Percentiles rank a stretch among this genome's conserved stretches.
Evolutionary conservation across 2,329 filamentous ascomycete genomes (phyloP).

Genomic region (Diaporthe citriasiana): DNA sequence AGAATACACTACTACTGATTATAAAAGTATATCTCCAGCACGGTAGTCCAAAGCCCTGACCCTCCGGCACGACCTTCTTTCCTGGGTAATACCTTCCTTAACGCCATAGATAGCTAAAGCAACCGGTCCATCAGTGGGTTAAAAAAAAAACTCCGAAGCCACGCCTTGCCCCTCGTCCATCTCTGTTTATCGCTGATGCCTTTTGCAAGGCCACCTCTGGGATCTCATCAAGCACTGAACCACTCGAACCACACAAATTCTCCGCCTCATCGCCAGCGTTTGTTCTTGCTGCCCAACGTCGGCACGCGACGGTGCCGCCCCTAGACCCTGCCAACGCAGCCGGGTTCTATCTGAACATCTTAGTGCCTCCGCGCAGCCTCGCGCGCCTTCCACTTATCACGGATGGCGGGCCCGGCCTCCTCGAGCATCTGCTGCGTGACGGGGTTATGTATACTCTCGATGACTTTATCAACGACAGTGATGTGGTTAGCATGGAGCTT

Average conservation of each 20-base stretch:
- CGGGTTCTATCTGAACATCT: conserved; percentile 34
- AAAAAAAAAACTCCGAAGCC: neutral
- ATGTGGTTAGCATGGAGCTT: conserved; percentile 93
- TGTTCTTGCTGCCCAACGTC: neutral
- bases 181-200: neutral
- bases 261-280: neutral
- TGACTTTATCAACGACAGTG: conserved; percentile 84
- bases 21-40: neutral
- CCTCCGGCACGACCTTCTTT: neutral
- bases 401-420: conserved; percentile 76
- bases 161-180: neutral
- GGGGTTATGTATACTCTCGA: conserved; percentile 89
- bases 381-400: conserved; percentile 83
- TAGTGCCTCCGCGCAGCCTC: conserved; percentile 51
- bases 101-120: neutral
- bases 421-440: conserved; percentile 88
- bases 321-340: too few relatives aligned
- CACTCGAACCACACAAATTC: neutral
- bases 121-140: neutral
- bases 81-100: neutral
- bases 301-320: too few relatives aligned
- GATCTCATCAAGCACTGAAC: neutral
- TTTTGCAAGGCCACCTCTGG: conserved; percentile 4
- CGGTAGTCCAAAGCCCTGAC: too few relatives aligned
- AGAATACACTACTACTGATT: neutral